phyloP scores from a whole-genome alignment of 257 asterid genomes.

The Schizonepeta tenuifolia region DNA sequence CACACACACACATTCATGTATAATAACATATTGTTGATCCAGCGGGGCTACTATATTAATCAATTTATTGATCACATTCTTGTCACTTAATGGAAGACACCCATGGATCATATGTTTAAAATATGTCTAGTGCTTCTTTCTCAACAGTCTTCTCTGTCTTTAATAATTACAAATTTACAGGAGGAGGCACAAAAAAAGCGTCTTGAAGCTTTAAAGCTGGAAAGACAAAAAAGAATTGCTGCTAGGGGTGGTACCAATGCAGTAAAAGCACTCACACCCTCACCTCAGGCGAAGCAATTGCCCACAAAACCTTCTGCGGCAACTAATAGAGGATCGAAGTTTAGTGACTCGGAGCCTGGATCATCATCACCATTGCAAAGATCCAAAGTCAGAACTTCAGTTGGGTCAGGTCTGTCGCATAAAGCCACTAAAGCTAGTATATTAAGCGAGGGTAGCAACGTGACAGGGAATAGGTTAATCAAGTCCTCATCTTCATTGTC shows the following conservation, averaged over 20 bases:
- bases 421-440: constrained; percentile 60
- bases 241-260: constrained; percentile 61
- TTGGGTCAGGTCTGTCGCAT: constrained; percentile 49
- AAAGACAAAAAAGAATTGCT: constrained; percentile 87
- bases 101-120: constrained; percentile 9
- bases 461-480: constrained; percentile 64
- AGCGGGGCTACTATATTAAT: neutral
- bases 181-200: constrained; percentile 75
- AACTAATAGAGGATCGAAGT: constrained; percentile 75
- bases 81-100: neutral
- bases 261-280: constrained; percentile 45
- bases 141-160: constrained; percentile 22
- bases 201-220: constrained; percentile 76
- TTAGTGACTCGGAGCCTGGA: constrained; percentile 89
- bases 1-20: too few species aligned
- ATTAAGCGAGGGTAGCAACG: constrained; percentile 51
- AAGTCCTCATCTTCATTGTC: constrained; percentile 78
- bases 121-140: neutral
- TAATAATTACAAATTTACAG: constrained; percentile 46
- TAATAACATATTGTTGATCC: neutral
- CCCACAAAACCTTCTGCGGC: constrained; percentile 69
- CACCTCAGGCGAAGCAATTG: constrained; percentile 53
- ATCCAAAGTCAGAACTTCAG: constrained; percentile 72
- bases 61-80: constrained; percentile 21
- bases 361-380: constrained; percentile 91